Evolutionary conservation across 2,329 filamentous ascomycete genomes (phyloP), one percentile per base, ranked within the genome.

Genomic region (Ophiosphaerella korrae): DNA sequence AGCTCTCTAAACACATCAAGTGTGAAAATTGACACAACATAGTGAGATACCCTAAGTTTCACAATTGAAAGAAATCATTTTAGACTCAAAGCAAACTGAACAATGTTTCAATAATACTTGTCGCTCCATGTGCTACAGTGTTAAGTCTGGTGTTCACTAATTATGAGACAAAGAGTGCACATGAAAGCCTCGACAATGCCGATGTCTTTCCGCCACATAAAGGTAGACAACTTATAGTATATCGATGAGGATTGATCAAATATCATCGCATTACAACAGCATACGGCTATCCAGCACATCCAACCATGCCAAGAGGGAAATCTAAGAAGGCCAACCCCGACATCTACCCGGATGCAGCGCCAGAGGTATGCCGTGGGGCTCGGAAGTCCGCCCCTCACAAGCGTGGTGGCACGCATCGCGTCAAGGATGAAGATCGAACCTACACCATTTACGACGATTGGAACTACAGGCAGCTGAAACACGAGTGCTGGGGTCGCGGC

Each of bases 41-140:
- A 72, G 70, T 49, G 60, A 63, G 56, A 68, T 71, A 70, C 60
- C 67, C 59, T 71, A 60, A 52, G 14, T 21, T 45, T 45, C 47
- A 39, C 31, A 55, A 48, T 50, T 41, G 38, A 21, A 46, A 55
- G 12, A 34, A 48, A 18, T 21, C 21, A 21, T 9, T 52, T 41
- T 24, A 7, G 12, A 18, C 8, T 35, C 37, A 35, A n/a, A 12
- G 6, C 14, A n/a, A 31, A 5, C 7, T 33, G 29, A 16, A 48
- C 39, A 48, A 48, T 48, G 45, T 42, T 35, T 26, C 21, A 23
- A 13, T 33, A n/a, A 23, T 13, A 29, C 11, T 29, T 9, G 4
- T 9, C 18, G 32, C 9, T 9, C 18, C 12, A 24, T 36, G 16
- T 36, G 32, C 16, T 7, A 29, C 39, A 12, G 13, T 41, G n/a